These are phyloP conservation scores for Phialophora macrospora DNA, from an alignment of 2,329 filamentous ascomycete genomes.

Conservation along the genomic window DNA sequence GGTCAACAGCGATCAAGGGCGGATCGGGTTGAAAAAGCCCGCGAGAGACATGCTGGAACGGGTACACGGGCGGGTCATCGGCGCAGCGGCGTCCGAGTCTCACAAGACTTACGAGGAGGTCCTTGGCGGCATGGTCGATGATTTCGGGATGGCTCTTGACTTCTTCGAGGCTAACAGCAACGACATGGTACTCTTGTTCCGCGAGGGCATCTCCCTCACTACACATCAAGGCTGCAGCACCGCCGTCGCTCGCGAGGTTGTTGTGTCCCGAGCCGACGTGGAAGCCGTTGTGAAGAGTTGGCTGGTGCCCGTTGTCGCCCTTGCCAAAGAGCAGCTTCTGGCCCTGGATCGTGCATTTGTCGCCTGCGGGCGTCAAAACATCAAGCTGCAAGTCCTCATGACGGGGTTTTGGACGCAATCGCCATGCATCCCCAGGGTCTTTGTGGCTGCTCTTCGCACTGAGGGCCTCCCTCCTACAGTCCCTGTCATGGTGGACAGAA, in stretches of 20 bases:
- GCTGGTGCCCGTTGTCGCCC: neutral
- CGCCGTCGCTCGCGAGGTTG: neutral
- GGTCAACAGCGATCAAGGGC: neutral
- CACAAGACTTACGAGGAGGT: neutral
- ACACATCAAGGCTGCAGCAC: no score
- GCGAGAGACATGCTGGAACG: neutral
- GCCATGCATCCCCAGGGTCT: neutral
- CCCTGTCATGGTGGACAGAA: neutral
- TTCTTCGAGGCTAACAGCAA: neutral
- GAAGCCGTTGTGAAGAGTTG: neutral
- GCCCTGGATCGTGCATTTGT: neutral
- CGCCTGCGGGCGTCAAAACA: neutral
- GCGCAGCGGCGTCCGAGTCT: neutral
- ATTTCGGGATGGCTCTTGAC: slow-evolving; percentile 1
- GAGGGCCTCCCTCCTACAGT: neutral
- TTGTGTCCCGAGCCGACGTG: neutral
- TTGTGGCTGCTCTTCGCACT: slow-evolving; percentile 1
- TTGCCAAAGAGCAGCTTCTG: neutral
- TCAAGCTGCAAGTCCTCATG: neutral
- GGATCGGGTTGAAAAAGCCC: neutral
- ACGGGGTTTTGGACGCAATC: neutral
- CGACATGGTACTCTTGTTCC: neutral
- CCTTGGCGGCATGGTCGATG: neutral
- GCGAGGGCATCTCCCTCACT: neutral
- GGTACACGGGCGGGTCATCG: neutral